A percentile compares a stretch with the other conserved stretches of the same genome.
These are phyloP conservation scores for Cymbopogon citratus DNA, from an alignment of 176 grass and related monocot genomes.

Conservation along the genomic window DNA sequence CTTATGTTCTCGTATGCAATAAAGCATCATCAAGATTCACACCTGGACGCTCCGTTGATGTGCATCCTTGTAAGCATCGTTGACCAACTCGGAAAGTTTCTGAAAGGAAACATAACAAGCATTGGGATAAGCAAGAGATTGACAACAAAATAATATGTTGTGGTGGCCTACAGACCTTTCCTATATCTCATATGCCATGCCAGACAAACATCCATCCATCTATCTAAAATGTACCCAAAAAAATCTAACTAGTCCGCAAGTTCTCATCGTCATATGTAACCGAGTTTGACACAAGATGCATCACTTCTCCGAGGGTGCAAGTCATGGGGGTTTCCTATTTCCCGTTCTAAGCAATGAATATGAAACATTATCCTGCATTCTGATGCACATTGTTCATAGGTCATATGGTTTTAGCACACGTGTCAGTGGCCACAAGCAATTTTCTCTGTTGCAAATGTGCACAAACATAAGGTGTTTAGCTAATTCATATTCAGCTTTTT, in stretches of 20 bases:
- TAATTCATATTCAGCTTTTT: not conserved
- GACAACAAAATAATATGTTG: not conserved
- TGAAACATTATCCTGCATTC: not conserved
- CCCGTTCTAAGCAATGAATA: not conserved
- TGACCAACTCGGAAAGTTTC: constrained; percentile 87
- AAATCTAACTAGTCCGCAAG: not conserved
- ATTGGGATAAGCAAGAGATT: not conserved
- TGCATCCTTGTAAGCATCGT: constrained; percentile 91
- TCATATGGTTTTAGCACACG: not conserved
- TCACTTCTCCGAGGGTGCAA: not conserved
- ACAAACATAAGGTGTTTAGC: not conserved
- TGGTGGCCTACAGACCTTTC: not conserved
- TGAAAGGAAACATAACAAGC: constrained; percentile 24
- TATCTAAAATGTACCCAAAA: not conserved
- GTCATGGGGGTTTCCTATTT: not conserved
- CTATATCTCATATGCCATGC: not conserved
- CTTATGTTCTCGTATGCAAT: not conserved
- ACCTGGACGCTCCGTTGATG: constrained; percentile 88
- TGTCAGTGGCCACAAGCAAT: not conserved
- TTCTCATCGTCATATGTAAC: not conserved
- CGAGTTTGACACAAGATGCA: not conserved
- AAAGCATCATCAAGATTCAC: not conserved
- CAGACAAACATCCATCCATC: not conserved
- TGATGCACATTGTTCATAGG: not conserved
- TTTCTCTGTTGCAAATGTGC: not conserved